Base-by-base conservation (phyloP, 306 rosid genomes). In the Pyrus pyrifolia region DNA sequence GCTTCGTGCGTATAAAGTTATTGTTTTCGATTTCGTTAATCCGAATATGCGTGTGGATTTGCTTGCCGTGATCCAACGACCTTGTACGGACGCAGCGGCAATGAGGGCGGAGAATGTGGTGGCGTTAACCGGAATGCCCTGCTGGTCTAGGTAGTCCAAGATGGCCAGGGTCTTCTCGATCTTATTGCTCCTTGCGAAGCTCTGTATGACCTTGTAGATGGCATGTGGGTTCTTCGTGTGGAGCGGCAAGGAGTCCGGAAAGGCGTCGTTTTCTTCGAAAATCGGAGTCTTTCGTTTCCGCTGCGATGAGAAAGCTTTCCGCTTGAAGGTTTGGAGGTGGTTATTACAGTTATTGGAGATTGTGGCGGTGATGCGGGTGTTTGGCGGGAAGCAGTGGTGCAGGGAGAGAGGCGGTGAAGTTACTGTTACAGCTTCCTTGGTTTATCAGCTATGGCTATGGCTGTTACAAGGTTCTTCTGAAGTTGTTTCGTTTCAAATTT, bases 241-340 rank as follows among this genome's bases (percentile, higher is more conserved):
- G 57, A 93, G 92, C 8, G 98, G 94, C 67, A 89, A 62, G 15
- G 96, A 90, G 15, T 73, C 83, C 2, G 98, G 96, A 53, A 89
- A 93, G 2, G 89, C 90, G 76, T 93, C 89, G 72, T 84, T 71
- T 53, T 85, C 86, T 1, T 80, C 29, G 67, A 89, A 87, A 8
- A 44, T 68, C 59, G 80, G 67, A 62, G 62, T 57, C 21, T 49
- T 78, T 42, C 14, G 76, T 61, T 22, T 49, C 53, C 3, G 78
- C 9, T 62, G 68, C 31, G 74, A 73, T n/a, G 82, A 19, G 9
- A 83, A 70, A 17, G 84, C 78, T 79, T 55, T 83, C 61, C 60
- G 79, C 74, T 69, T 80, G 82, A 68, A 73, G 17, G 60, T 4
- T 21, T 29, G 72, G 64, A 42, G 40, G 64, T 55, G 53, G 49